Evolutionary conservation across 345 rosid genomes (phyloP).

Genomic region (Toxicodendron radicans): DNA sequence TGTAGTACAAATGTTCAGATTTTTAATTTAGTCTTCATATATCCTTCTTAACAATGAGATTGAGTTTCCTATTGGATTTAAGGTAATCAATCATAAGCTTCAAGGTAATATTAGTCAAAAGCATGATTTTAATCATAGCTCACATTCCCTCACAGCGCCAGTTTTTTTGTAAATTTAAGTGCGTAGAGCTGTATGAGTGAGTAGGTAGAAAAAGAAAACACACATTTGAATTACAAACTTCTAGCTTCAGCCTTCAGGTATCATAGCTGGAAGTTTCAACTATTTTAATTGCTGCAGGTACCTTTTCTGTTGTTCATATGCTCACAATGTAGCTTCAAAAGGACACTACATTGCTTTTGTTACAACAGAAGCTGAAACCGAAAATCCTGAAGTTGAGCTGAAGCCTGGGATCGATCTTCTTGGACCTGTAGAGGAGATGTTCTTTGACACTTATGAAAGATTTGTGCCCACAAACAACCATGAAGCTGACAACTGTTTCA

Average conservation of each 20-base stretch:
- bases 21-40: neutral
- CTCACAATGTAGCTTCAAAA: conserved; percentile 91
- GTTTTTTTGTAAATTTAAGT: no score
- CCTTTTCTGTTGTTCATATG: conserved; percentile 91
- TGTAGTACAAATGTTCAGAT: neutral
- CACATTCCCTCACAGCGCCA: no score
- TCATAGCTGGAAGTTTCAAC: neutral
- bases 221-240: neutral
- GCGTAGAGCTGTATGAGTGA: no score
- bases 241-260: neutral
- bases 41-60: neutral
- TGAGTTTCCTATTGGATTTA: neutral
- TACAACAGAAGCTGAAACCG: conserved; percentile 90
- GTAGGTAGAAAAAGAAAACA: no score
- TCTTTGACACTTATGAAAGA: conserved; percentile 82
- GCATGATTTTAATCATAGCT: neutral
- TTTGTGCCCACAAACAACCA: conserved; percentile 58
- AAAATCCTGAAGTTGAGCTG: conserved; percentile 70
- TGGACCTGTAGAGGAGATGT: conserved; percentile 76
- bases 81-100: neutral
- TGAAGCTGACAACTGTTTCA: conserved; percentile 67
- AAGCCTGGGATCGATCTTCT: conserved; percentile 83
- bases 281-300: conserved; percentile 49
- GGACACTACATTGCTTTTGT: conserved; percentile 93
- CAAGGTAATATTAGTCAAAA: conserved; percentile 1